Base-by-base conservation (phyloP, 2,329 filamentous ascomycete species). In the Didymosphaeria variabile region DNA sequence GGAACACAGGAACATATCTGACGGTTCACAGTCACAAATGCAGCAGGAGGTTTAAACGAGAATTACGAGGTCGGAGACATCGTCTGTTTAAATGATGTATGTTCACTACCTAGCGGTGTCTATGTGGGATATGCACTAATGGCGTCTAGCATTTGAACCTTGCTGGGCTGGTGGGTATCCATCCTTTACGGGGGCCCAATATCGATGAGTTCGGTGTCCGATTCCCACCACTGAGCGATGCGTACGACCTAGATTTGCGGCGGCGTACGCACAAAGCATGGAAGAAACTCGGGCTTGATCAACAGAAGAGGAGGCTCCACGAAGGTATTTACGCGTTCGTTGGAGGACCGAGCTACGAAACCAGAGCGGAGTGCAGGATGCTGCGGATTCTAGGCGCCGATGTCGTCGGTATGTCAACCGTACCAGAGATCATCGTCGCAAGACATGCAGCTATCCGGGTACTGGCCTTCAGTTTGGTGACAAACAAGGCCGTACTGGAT, bases 351-450 rank as follows among this genome's bases (percentile, higher is more conserved):
- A 88, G 84, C 52, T 90, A 89, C 71, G 88, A 90, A 72, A 90
- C 88, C 2, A 80, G 88, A 62, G 87, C 87, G 0, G 88, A 90
- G 72, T 89, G 87, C 70, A 83, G 87, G 19, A 84, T 90, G 83
- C 79, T 90, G 61, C 81, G 82, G 42, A 80, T 80, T 51, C 76
- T 90, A 7, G 88, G 88, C 7, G 88, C 87, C n/a, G 88, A 90
- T 70, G 79, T 90, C n/a, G 88, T 90, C 1, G 88, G 88, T 15
- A 90, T 91, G 88, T 89, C 86, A 34, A 90, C 88, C 0, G 87
- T 90, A 31, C 88, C 88, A 8, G 88, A 91, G 71, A 88, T 90
- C 55, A 84, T 90, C 53, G 86, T 88, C 17, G 88, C 88, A 34
- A 82, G 88, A 64, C 88, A 91, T 73, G 84, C 82, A 57, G 86